A percentile compares a stretch with the other conserved stretches of the same genome.
Conservation (phyloP, 164 flowering plant genomes). For the Houttuynia cordata region DNA sequence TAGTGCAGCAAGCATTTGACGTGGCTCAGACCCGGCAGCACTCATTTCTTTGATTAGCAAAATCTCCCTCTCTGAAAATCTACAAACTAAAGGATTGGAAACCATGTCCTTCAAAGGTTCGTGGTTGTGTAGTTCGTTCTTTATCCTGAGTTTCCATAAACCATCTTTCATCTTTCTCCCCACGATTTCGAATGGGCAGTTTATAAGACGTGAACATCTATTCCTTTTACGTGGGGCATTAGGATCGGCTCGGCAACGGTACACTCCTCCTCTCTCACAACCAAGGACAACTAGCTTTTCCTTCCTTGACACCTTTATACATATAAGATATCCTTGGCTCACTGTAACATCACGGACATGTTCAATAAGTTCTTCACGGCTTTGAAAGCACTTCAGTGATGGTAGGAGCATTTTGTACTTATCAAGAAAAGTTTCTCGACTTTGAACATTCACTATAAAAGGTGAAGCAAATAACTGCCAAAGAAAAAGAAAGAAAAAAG, state of each 20-base stretch:
- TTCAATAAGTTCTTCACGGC: slow-evolving; percentile 29
- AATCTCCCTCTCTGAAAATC: slow-evolving; percentile 32
- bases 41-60: slow-evolving; percentile 33
- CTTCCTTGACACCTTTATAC: slow-evolving; percentile 29
- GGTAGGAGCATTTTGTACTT: slow-evolving; percentile 27
- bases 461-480: not conserved
- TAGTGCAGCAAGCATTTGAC: slow-evolving; percentile 31
- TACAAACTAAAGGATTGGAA: slow-evolving; percentile 37
- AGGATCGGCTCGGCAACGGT: slow-evolving; percentile 18
- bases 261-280: slow-evolving; percentile 38
- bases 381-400: slow-evolving; percentile 18
- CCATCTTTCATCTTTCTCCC: slow-evolving; percentile 26
- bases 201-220: slow-evolving; percentile 24
- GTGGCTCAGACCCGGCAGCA: slow-evolving; percentile 30
- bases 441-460: slow-evolving; percentile 4
- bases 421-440: slow-evolving; percentile 2
- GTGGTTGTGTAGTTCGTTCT: slow-evolving; percentile 31
- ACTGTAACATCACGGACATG: slow-evolving; percentile 32
- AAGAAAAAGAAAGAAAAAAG: not conserved
- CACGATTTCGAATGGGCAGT: slow-evolving; percentile 26
- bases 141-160: slow-evolving; percentile 22
- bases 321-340: slow-evolving; percentile 32
- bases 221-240: slow-evolving; percentile 19
- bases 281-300: slow-evolving; percentile 31
- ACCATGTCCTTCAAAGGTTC: slow-evolving; percentile 29